These are phyloP conservation scores for Eragrostis curvula DNA, from an alignment of 176 grass and related monocot species.

Conservation along the genomic window DNA sequence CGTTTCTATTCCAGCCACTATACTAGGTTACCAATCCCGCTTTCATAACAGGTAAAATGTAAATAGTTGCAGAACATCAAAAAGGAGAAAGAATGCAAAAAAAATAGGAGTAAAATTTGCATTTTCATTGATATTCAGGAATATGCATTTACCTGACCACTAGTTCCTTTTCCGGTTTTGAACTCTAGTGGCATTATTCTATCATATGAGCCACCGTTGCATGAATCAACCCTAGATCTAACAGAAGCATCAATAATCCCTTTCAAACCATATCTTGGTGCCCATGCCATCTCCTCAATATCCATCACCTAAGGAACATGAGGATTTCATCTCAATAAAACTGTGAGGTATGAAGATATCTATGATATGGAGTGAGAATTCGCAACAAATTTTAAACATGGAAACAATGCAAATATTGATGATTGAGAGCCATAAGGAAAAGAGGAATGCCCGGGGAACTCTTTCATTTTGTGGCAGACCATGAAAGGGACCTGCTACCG, in stretches of 20 bases:
- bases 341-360: conserved; percentile 23
- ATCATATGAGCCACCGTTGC: conserved; percentile 50
- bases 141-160: conserved; percentile 73
- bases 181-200: conserved; percentile 92
- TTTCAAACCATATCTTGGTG: conserved; percentile 93
- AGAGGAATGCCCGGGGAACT: neutral
- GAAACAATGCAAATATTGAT: conserved; percentile 5
- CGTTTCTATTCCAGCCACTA: no score
- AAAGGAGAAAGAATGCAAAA: neutral
- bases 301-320: conserved; percentile 75
- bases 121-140: conserved; percentile 29
- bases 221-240: conserved; percentile 64
- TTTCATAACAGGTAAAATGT: neutral
- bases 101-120: neutral
- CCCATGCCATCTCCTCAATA: conserved; percentile 98
- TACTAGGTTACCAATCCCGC: no score
- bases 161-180: conserved; percentile 95
- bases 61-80: neutral
- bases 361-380: neutral
- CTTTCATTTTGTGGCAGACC: conserved; percentile 2
- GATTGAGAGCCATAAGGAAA: conserved; percentile 1
- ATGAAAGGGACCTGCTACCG: conserved; percentile 7
- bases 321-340: conserved; percentile 39
- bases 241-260: conserved; percentile 92
- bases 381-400: neutral